Conservation (phyloP, 2,329 filamentous ascomycete genomes). For the Fonsecaea monophora region DNA sequence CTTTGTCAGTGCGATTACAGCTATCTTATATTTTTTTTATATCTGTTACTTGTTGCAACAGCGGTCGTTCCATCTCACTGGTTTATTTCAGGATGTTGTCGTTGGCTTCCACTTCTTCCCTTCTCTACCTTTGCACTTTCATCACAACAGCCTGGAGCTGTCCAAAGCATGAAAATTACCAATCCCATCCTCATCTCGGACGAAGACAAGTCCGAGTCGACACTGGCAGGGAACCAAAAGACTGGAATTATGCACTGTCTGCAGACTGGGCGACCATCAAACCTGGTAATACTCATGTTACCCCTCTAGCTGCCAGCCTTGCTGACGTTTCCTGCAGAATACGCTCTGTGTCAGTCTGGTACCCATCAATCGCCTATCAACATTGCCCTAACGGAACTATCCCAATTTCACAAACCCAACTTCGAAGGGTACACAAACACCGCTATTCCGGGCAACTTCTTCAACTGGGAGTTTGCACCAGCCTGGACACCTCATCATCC, state of each 20-base stretch:
- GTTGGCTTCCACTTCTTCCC: conserved; percentile 19
- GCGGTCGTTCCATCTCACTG: not conserved
- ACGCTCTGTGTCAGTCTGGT: conserved; percentile 57
- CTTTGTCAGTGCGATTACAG: not conserved
- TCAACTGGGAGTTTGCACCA: conserved; percentile 60
- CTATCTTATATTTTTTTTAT: not conserved
- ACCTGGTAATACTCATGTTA: conserved; percentile 25
- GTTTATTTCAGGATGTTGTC: conserved; percentile 7
- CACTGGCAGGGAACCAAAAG: conserved; percentile 29
- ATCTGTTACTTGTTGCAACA: not conserved
- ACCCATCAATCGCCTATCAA: conserved; percentile 60
- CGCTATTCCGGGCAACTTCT: conserved; percentile 48
- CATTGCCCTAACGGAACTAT: conserved; percentile 52
- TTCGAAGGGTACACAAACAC: conserved; percentile 52
- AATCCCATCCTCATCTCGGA: conserved; percentile 35
- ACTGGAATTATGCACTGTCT: conserved; percentile 33
- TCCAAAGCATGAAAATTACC: conserved; percentile 33
- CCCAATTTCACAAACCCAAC: conserved; percentile 48
- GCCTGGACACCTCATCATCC: conserved; percentile 51
- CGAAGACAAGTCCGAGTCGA: conserved; percentile 32
- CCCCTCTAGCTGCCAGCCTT: not conserved
- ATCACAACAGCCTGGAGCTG: conserved; percentile 35
- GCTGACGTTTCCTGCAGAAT: conserved; percentile 40
- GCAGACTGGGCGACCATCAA: conserved; percentile 34
- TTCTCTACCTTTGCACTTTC: conserved; percentile 27